Base-by-base conservation (phyloP, 208 protist genomes). In the Trypanosoma lewisi region DNA sequence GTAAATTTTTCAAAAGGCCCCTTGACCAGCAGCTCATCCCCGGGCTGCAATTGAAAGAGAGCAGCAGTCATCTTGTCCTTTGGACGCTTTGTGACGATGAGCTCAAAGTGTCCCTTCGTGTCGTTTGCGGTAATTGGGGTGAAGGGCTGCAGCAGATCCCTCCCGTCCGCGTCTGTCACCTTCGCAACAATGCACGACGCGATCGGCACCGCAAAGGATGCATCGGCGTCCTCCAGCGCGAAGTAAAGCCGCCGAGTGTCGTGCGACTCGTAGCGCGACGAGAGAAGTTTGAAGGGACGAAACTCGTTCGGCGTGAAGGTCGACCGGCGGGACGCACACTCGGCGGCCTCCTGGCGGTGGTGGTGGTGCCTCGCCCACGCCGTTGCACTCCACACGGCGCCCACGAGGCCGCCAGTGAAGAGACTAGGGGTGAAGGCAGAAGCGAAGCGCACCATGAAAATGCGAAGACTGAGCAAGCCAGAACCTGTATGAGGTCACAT, bases 1-100 rank as follows among this genome's bases (percentile, higher is more conserved):
- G 82, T 77, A 51, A 97, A 69, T 70, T 96, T 95, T 45, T 88
- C 74, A 68, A 85, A 90, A 23, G 95, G 96, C 0, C 96, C 96
- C 44, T 93, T 86, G 21, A 97, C 78, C 47, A 95, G 82, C 37
- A 98, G 81, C 45, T 78, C 88, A 45, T 98, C 93, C 23, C 93
- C 93, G 21, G 94, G 79, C 65, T 96, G 91, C 75, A 98, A 61
- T 5, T 81, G 55, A 55, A 97, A 93, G 12, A 98, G 68, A 56
- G 97, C 78, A 21, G 73, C 73, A 21, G 88, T 83, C 93, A 98
- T 96, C 62, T 93, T 95, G 34, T 87, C 82, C 31, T 74, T 86
- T 17, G 78, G 48, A 62, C 95, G 97, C 63, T 88, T 92, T 71
- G 94, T 95, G 5, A 97, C 82, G n/a, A 97, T 30, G 7, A 97